These are phyloP conservation scores for Sambucus nigra DNA, from an alignment of 129 eudicot species.

Conservation along the genomic window DNA sequence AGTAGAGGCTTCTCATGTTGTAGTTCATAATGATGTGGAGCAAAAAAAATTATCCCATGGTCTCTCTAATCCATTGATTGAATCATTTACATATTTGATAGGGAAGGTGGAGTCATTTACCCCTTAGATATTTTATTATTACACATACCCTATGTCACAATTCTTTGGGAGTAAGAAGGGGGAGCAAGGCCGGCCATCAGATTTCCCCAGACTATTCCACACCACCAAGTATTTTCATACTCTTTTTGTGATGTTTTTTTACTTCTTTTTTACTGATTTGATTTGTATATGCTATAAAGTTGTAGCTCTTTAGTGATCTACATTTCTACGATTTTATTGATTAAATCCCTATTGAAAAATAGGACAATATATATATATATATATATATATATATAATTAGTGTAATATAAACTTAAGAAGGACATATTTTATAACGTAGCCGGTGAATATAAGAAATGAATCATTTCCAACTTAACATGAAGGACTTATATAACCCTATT, in stretches of 20 bases:
- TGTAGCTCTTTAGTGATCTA: too few species aligned
- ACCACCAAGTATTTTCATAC: slow-evolving; percentile 47
- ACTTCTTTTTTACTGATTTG: neutral
- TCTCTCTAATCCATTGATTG: slow-evolving; percentile 71
- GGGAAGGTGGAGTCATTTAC: slow-evolving; percentile 20
- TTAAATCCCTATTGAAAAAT: too few species aligned
- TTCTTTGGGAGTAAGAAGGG: slow-evolving; percentile 56
- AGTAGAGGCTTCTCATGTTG: slow-evolving; percentile 56
- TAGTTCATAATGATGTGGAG: slow-evolving; percentile 10
- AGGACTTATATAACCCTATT: too few species aligned
- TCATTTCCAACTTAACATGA: too few species aligned
- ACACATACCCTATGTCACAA: slow-evolving; percentile 85
- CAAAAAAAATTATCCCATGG: slow-evolving; percentile 15
- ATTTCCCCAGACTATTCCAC: slow-evolving; percentile 32
- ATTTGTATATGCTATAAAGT: too few species aligned
- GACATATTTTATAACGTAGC: too few species aligned
- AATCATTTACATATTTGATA: slow-evolving; percentile 21
- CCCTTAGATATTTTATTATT: slow-evolving; percentile 58
- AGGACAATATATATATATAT: too few species aligned
- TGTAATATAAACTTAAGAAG: too few species aligned
- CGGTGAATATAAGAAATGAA: too few species aligned
- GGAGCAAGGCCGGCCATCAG: slow-evolving; percentile 50
- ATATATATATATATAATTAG: too few species aligned
- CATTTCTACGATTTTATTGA: too few species aligned
- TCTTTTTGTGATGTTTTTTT: neutral